Conservation (phyloP, 305 asterid species). For the Fraxinus platypoda region DNA sequence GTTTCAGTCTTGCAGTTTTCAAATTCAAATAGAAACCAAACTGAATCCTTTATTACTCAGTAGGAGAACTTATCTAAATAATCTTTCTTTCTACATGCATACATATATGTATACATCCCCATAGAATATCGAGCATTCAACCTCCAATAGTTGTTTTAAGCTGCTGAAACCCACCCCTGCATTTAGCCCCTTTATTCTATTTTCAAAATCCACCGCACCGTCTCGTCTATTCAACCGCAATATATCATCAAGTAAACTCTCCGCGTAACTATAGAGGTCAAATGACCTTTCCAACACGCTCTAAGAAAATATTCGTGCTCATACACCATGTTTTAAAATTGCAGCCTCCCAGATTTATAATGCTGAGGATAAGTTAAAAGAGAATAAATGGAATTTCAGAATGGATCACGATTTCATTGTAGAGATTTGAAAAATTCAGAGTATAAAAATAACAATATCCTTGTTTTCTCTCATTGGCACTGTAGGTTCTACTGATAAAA, state of each 20-base stretch:
- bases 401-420: neutral
- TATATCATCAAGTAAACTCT: neutral
- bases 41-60: too few species aligned
- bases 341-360: neutral
- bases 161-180: neutral
- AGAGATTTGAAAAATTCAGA: neutral
- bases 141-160: neutral
- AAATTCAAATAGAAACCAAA: neutral
- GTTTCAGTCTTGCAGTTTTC: neutral
- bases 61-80: neutral
- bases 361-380: neutral
- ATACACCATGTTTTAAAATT: neutral
- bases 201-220: neutral
- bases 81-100: neutral
- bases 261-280: neutral
- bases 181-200: neutral
- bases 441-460: neutral
- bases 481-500: neutral
- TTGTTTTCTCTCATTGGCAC: neutral
- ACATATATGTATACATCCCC: neutral
- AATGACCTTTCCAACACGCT: neutral
- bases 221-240: neutral
- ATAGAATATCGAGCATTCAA: neutral
- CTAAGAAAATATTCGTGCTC: neutral
- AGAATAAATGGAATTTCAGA: neutral